Percentiles rank a stretch among this genome's conserved stretches.
Conservation (phyloP, 371 early-diverging fungal species). For the Gilbertella persicaria region DNA sequence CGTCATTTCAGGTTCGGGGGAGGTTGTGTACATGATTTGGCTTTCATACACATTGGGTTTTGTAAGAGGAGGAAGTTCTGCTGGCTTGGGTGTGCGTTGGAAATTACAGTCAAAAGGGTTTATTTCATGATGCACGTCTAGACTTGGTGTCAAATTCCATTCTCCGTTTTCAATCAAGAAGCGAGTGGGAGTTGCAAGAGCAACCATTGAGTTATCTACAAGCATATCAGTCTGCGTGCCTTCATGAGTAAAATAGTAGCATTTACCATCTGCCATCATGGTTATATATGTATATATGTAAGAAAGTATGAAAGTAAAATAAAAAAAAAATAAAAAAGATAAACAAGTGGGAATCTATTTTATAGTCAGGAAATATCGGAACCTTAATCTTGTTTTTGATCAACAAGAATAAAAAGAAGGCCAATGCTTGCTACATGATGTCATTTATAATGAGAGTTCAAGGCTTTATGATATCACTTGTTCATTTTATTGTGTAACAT, state of each 20-base stretch:
- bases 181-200: constrained; percentile 36
- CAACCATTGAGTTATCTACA: constrained; percentile 13
- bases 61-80: neutral
- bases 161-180: constrained; percentile 35
- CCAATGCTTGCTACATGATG: constrained; percentile 7
- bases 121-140: constrained; percentile 23
- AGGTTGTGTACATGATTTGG: neutral
- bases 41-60: neutral
- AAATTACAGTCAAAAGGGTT: constrained; percentile 37
- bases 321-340: neutral
- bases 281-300: neutral
- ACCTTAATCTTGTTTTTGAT: neutral
- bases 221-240: too few species aligned
- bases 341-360: neutral
- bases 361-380: neutral
- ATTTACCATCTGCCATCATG: neutral
- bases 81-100: constrained; percentile 7
- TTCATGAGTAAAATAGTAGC: neutral
- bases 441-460: neutral
- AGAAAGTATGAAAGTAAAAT: constrained; percentile 19
- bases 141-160: constrained; percentile 31
- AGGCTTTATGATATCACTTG: constrained; percentile 4
- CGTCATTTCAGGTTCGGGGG: constrained; percentile 3
- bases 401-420: neutral
- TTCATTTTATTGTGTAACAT: neutral